Evolutionary conservation across 768 basidiomycete species (phyloP).

Genomic region (Panaeolus cyanescens): DNA sequence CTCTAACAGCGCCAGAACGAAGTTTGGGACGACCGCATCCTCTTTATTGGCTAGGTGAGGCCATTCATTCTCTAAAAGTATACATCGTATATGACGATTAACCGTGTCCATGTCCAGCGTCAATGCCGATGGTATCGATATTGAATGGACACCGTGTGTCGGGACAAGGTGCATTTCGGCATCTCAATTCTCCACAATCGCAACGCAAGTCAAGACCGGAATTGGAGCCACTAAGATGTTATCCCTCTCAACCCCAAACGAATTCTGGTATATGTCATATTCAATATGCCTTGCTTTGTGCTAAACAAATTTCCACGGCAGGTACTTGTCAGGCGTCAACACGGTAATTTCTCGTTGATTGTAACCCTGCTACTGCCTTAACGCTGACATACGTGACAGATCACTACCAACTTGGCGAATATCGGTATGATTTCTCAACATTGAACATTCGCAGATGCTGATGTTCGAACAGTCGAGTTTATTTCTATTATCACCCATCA

Average conservation of each 20-base stretch:
- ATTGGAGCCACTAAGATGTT: neutral
- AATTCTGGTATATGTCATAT: neutral
- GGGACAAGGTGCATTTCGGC: neutral
- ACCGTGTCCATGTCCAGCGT: neutral
- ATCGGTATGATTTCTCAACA: neutral
- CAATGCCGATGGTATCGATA: neutral
- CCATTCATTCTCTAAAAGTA: neutral
- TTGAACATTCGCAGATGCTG: neutral
- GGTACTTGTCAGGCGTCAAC: neutral
- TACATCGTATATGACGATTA: no score
- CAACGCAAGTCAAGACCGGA: neutral
- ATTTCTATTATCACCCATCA: neutral
- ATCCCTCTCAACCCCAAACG: neutral
- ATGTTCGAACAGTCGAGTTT: neutral
- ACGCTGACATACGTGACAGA: neutral
- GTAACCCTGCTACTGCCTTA: no score
- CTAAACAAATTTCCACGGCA: neutral
- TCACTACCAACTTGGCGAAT: neutral
- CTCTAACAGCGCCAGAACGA: neutral
- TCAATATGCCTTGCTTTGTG: neutral
- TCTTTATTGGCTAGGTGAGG: neutral
- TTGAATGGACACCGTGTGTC: neutral
- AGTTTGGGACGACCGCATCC: neutral
- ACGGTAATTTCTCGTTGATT: neutral
- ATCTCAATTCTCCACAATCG: neutral